phyloP scores from a whole-genome alignment of 176 grass and related monocot genomes.

The sorghum (Sorghum bicolor) region DNA sequence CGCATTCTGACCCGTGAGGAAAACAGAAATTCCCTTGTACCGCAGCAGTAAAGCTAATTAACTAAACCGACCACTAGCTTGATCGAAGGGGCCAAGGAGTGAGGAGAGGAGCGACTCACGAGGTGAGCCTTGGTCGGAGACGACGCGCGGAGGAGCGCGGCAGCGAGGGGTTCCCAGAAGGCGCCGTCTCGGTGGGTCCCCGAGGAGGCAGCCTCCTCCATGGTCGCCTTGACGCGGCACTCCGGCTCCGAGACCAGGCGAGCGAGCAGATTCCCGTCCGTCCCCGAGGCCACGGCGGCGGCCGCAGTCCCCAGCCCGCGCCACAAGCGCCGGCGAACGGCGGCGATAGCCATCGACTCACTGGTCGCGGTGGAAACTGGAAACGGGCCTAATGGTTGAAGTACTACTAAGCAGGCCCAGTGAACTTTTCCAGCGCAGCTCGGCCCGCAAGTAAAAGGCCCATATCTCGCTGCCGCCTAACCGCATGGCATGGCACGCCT shows the following conservation, averaged over 20 bases:
- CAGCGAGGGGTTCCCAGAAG: slow-evolving; percentile 47
- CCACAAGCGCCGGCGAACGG: slow-evolving; percentile 25
- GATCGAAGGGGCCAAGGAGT: neutral
- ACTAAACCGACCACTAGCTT: neutral
- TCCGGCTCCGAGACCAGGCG: slow-evolving; percentile 37
- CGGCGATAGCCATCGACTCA: slow-evolving; percentile 13
- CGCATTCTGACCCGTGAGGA: neutral
- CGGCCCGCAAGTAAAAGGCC: neutral
- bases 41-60: neutral
- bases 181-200: slow-evolving; percentile 9
- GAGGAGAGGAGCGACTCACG: slow-evolving; percentile 17
- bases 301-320: slow-evolving; percentile 21
- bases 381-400: neutral
- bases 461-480: neutral
- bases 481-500: neutral
- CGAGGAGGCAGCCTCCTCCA: slow-evolving; percentile 43
- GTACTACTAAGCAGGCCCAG: neutral
- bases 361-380: neutral
- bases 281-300: neutral
- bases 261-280: slow-evolving; percentile 14
- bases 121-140: slow-evolving; percentile 46
- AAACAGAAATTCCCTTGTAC: neutral
- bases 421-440: neutral
- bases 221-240: slow-evolving; percentile 35
- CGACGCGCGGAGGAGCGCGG: slow-evolving; percentile 39